Evolutionary conservation across 2,329 filamentous ascomycete species (phyloP).

Genomic region (Neurospora crassa): DNA sequence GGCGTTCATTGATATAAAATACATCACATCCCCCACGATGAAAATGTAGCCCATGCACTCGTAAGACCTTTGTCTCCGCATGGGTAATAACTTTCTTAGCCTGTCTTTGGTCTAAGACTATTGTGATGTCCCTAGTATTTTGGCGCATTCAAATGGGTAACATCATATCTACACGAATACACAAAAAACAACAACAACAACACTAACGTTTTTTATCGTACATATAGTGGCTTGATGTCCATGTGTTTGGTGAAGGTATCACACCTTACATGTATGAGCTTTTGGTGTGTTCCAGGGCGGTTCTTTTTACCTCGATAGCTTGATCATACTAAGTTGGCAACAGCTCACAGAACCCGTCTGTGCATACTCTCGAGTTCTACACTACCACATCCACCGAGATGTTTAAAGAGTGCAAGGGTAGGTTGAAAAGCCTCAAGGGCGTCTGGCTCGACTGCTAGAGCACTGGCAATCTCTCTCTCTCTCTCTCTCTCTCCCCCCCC

Average conservation of each 20-base stretch:
- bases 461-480: slow-evolving; percentile 14
- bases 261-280: neutral
- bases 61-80: neutral
- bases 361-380: neutral
- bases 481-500: no score
- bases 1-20: neutral
- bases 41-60: neutral
- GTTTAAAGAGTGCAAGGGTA: neutral
- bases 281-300: neutral
- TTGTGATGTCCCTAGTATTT: neutral
- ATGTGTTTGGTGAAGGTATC: neutral
- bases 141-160: neutral
- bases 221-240: neutral
- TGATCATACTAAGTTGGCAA: neutral
- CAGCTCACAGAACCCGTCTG: neutral
- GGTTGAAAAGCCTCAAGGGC: slow-evolving; percentile 4
- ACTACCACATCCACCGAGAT: neutral
- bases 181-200: no score
- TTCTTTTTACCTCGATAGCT: neutral
- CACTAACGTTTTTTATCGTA: no score
- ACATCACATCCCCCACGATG: neutral
- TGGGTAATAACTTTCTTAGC: neutral
- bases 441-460: slow-evolving; percentile 18
- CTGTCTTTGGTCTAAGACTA: neutral
- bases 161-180: no score